Conservation (phyloP, 345 rosid species). For the Brassica incana region DNA sequence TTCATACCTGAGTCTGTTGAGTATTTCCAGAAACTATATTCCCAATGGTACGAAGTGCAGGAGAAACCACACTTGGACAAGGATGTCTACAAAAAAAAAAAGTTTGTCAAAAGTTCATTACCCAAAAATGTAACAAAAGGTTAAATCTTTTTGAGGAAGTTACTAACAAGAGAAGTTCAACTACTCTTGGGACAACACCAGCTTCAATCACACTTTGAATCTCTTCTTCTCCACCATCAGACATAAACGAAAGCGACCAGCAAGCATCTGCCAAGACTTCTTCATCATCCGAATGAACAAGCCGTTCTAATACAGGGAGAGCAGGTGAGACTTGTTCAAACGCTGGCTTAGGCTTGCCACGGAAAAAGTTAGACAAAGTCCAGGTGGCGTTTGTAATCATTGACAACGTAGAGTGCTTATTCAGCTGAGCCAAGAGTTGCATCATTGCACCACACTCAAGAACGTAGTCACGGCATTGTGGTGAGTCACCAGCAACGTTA, state of each 20-base stretch:
- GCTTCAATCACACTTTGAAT: slow-evolving; percentile 82
- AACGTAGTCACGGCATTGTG: slow-evolving; percentile 58
- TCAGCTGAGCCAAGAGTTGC: slow-evolving; percentile 54
- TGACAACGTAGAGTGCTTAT: slow-evolving; percentile 50
- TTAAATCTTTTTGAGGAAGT: not conserved
- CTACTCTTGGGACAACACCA: slow-evolving; percentile 68
- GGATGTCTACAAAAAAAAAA: slow-evolving; percentile 46
- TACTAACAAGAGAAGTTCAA: slow-evolving; percentile 73
- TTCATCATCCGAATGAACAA: not conserved
- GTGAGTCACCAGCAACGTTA: slow-evolving; percentile 65
- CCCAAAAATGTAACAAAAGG: not conserved
- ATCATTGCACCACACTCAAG: slow-evolving; percentile 52
- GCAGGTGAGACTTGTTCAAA: slow-evolving; percentile 65
- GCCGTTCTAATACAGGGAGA: slow-evolving; percentile 5
- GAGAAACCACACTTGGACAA: slow-evolving; percentile 58
- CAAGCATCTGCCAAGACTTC: not conserved
- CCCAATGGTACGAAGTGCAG: slow-evolving; percentile 77
- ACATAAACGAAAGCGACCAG: slow-evolving; percentile 44
- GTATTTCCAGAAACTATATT: slow-evolving; percentile 81
- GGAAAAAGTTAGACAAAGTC: slow-evolving; percentile 69
- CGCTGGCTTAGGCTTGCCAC: slow-evolving; percentile 59
- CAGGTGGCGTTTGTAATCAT: slow-evolving; percentile 62
- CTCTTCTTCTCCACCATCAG: slow-evolving; percentile 52
- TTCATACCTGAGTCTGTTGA: slow-evolving; percentile 55
- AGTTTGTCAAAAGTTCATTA: slow-evolving; percentile 52